Conservation (phyloP, 208 protist species). For the Acanthamoeba castellanii region DNA sequence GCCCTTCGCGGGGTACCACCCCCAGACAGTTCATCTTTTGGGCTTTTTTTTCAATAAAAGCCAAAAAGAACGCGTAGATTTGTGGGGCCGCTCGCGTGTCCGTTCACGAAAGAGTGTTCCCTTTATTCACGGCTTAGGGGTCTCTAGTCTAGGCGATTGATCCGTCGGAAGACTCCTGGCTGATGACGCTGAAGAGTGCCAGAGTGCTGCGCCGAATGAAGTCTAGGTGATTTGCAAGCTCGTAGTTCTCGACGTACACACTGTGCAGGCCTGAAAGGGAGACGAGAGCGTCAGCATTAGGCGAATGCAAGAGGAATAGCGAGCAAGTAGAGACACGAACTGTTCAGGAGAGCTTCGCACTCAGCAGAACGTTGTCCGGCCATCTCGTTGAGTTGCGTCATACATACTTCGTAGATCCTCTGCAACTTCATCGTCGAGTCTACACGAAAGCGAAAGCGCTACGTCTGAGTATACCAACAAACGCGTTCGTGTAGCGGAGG, state of each 20-base stretch:
- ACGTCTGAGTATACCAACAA: neutral
- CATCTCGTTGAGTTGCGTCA: slow-evolving; percentile 51
- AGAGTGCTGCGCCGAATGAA: slow-evolving; percentile 24
- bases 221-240: neutral
- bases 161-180: neutral
- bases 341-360: neutral
- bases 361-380: neutral
- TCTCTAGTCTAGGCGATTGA: too few relatives aligned
- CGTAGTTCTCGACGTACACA: slow-evolving; percentile 7
- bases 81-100: too few relatives aligned
- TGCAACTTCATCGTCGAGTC: slow-evolving; percentile 43
- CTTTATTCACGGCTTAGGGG: too few relatives aligned
- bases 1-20: neutral
- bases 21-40: neutral
- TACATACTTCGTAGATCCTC: slow-evolving; percentile 55
- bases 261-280: neutral
- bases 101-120: too few relatives aligned
- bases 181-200: slow-evolving; percentile 37
- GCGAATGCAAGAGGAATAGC: neutral
- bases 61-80: neutral
- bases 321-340: neutral
- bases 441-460: neutral
- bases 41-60: neutral
- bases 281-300: neutral
- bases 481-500: neutral